Evolutionary conservation across 768 basidiomycete species (phyloP).

Genomic region (Leccinum boreale): DNA sequence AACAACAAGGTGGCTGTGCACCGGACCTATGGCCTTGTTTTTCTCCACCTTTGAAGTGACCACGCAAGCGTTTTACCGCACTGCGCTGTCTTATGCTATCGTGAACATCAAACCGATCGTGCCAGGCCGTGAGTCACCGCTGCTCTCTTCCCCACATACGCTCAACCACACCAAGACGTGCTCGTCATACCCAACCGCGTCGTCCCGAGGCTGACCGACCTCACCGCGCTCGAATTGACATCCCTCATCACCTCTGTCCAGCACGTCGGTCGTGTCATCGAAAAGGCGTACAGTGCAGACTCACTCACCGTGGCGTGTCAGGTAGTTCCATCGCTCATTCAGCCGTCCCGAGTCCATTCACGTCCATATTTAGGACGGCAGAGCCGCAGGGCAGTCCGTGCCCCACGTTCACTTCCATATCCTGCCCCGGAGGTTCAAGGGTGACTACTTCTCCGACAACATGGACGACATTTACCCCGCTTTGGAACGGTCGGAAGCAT

Average conservation of each 20-base stretch:
- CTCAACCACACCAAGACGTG: slow-evolving; percentile 44
- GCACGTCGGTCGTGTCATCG: slow-evolving; percentile 73
- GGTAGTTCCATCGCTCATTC: slow-evolving; percentile 39
- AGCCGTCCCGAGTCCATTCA: slow-evolving; percentile 1
- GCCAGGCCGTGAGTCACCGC: slow-evolving; percentile 77
- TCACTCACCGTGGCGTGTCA: slow-evolving; percentile 88
- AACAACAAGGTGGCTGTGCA: slow-evolving; percentile 20
- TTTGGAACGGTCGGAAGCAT: slow-evolving; percentile 62
- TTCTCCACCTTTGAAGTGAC: slow-evolving; percentile 83
- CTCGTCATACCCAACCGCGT: slow-evolving; percentile 56
- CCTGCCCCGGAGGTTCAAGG: slow-evolving; percentile 71
- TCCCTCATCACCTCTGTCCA: slow-evolving; percentile 82
- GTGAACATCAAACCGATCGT: slow-evolving; percentile 95
- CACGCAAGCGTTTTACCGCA: slow-evolving; percentile 69
- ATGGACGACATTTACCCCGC: slow-evolving; percentile 81
- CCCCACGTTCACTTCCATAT: slow-evolving; percentile 94
- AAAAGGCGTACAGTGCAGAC: slow-evolving; percentile 79
- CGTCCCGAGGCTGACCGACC: slow-evolving; percentile 55
- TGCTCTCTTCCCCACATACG: too few species aligned
- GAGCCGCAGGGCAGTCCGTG: slow-evolving; percentile 71
- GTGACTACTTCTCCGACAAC: slow-evolving; percentile 59
- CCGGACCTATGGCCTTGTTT: slow-evolving; percentile 35
- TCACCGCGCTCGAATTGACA: slow-evolving; percentile 62
- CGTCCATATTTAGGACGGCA: slow-evolving; percentile 63
- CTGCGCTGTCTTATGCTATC: slow-evolving; percentile 72